Percentiles rank a stretch among this genome's conserved stretches.
These are phyloP conservation scores for Sorghum bicolor DNA, from an alignment of 176 grass and related monocot species.

Conservation along the genomic window DNA sequence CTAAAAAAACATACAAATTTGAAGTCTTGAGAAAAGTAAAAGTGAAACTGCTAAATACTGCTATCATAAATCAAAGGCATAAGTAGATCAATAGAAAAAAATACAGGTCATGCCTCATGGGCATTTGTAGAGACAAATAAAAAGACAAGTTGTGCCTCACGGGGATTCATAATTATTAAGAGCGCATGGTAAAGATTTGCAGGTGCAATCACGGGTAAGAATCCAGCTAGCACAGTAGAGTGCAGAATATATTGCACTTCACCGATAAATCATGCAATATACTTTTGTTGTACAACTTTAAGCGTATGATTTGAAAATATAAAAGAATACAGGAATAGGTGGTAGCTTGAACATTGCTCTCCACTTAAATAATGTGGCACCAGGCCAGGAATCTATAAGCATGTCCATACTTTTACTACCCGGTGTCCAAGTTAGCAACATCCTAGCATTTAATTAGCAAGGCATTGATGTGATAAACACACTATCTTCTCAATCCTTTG, in stretches of 20 bases:
- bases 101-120: background rate
- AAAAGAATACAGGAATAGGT: background rate
- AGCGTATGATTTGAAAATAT: background rate
- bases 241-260: background rate
- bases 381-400: background rate
- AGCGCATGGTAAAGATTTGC: background rate
- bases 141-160: background rate
- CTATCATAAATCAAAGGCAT: background rate
- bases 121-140: background rate
- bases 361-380: background rate
- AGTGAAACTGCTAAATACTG: background rate
- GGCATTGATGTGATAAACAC: background rate
- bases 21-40: conserved; percentile 17
- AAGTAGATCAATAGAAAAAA: background rate
- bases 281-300: background rate
- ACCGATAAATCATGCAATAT: background rate
- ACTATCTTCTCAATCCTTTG: background rate
- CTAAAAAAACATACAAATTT: conserved; percentile 43
- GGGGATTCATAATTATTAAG: background rate
- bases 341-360: background rate
- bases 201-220: conserved; percentile 1
- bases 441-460: conserved; percentile 7
- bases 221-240: background rate
- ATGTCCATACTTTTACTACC: background rate
- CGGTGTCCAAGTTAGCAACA: background rate